Base-by-base conservation (phyloP, 331 rosid species). In the Phaseolus coccineus region DNA sequence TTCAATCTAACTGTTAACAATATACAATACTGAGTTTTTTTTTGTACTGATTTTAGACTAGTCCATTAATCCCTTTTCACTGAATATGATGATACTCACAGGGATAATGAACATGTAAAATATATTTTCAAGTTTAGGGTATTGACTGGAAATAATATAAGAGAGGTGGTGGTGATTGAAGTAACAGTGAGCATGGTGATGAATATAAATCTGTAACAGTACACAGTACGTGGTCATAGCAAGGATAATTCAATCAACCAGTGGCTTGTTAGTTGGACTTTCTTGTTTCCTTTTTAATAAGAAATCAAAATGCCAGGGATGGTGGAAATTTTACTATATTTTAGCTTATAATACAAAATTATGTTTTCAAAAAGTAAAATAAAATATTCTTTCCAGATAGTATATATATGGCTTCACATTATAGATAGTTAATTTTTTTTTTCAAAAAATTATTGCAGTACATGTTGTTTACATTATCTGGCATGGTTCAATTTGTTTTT, bases 191-290 rank as follows among this genome's bases (percentile, higher is more conserved):
- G 3, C 4, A 5, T 31, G 35, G 12, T 35, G 13, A 53, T 53
- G 55, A 57, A 24, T 40, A 25, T 13, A 7, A 37, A 15, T 37
- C 16, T 73, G 7, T 56, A 14, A 73, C 37, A 72, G 39, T 37
- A 37, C 3, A 19, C 13, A 4, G 1, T 66, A 11, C 10, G 3
- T 22, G 5, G 19, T 50, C 9, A 15, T 58, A 42, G 69, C 15
- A 16, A 70, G 39, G n/a, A 30, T 50, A 70, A 30, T 70, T 61
- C 61, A 70, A 70, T 50, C 8, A 69, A 48, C 16, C 15, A 12
- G 39, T 70, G 46, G 62, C 46, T 47, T 70, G 24, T 69, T 69
- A 15, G 27, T 69, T 27, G 2, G 15, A 47, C 44, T 8, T 40
- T 42, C 24, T 30, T 69, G 46, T 55, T 37, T 69, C 14, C 8